Conservation (phyloP, 2,329 filamentous ascomycete genomes). For the Pseudogymnoascus sp. region DNA sequence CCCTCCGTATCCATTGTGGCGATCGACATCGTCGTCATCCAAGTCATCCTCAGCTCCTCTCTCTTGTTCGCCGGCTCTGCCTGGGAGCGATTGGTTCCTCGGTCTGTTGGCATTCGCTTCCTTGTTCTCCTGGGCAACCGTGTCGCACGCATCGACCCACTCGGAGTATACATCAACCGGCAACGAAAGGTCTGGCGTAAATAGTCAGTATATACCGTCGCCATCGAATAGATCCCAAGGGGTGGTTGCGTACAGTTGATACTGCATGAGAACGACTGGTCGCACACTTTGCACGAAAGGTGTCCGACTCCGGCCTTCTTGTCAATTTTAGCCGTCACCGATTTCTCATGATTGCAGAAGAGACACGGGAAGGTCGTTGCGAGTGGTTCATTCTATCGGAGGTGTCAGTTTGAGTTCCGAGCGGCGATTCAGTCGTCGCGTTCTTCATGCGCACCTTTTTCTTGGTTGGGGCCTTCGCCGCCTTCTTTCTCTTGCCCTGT, state of each 20-base stretch:
- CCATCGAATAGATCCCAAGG: background rate
- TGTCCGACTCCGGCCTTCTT: conserved; percentile 85
- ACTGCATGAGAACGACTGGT: conserved; percentile 83
- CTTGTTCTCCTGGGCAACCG: conserved; percentile 57
- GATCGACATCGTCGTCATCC: conserved; percentile 26
- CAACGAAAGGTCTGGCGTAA: conserved; percentile 66
- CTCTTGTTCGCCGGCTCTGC: conserved; percentile 8
- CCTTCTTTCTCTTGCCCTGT: conserved; percentile 89
- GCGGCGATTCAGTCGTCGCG: conserved; percentile 13
- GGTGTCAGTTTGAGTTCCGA: background rate
- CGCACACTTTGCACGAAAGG: conserved; percentile 85
- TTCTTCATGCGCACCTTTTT: conserved; percentile 1
- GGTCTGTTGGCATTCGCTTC: conserved; percentile 23
- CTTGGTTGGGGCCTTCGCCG: conserved; percentile 64
- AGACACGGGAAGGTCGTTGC: conserved; percentile 88
- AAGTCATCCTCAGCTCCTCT: conserved; percentile 23
- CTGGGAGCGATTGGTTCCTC: background rate
- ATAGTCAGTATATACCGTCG: conserved; percentile 16
- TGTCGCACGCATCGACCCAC: conserved; percentile 92
- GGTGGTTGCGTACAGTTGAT: conserved; percentile 64
- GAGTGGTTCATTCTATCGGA: conserved; percentile 58
- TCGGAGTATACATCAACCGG: conserved; percentile 95
- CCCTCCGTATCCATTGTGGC: conserved; percentile 42
- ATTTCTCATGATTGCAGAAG: conserved; percentile 97
- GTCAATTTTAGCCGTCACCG: conserved; percentile 83